Percentiles rank a stretch among this genome's conserved stretches.
Conservation (phyloP, 805 yeast genomes). For the Allodekkera sacchari region DNA sequence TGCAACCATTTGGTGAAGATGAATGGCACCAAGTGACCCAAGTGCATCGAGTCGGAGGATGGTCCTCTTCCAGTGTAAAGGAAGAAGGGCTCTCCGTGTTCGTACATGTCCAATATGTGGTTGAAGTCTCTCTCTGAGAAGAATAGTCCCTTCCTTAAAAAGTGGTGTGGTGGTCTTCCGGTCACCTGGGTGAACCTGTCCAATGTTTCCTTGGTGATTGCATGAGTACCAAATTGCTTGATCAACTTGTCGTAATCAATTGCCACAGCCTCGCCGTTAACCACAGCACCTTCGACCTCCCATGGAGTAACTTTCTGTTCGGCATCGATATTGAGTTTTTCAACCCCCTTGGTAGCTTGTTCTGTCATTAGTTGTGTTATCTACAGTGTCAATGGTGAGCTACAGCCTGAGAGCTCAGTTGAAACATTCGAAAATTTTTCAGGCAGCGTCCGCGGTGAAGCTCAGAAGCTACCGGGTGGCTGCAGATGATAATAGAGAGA, state of each 20-base stretch:
- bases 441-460: too few species aligned
- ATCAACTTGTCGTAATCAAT: conserved; percentile 89
- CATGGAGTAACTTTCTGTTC: conserved; percentile 83
- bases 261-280: conserved; percentile 83
- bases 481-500: too few species aligned
- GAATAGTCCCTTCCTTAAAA: conserved; percentile 83
- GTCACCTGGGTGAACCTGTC: conserved; percentile 72
- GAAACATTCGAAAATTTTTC: too few species aligned
- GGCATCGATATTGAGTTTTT: conserved; percentile 13
- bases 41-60: conserved; percentile 85
- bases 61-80: conserved; percentile 98
- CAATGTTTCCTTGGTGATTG: conserved; percentile 62
- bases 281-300: conserved; percentile 99
- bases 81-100: conserved; percentile 91
- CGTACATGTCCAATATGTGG: conserved; percentile 78
- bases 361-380: too few species aligned
- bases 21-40: conserved; percentile 96
- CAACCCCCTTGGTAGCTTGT: too few species aligned
- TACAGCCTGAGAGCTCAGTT: too few species aligned
- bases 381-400: too few species aligned
- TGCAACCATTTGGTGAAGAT: conserved; percentile 96
- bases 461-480: too few species aligned
- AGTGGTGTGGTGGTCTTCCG: conserved; percentile 87
- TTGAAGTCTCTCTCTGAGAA: conserved; percentile 83
- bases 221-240: conserved; percentile 77